Base-by-base conservation (phyloP, 2,329 filamentous ascomycete genomes). In the Fusarium drepaniforme region DNA sequence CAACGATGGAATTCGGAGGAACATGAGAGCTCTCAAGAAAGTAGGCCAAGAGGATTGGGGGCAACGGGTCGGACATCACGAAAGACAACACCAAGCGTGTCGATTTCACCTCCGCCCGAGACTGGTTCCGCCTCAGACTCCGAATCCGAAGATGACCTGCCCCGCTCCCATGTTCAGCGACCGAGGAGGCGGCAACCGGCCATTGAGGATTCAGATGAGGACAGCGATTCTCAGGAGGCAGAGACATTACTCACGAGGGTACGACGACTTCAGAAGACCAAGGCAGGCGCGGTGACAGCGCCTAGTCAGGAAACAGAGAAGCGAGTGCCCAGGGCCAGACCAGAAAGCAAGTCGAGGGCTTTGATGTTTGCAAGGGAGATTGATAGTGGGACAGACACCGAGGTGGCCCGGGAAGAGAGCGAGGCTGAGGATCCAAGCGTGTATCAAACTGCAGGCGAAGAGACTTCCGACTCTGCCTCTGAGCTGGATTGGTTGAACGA, bases 1-100 rank as follows among this genome's bases (percentile, higher is more conserved):
- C 79, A 81, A 58, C 80, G 73, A 67, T 83, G 82, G 80, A 80
- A 74, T 58, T 74, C 74, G 1, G 75, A 78, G 23, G 72, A 79
- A 58, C 62, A 71, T 30, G 66, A 70, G 60, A 68, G 35, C 59
- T 35, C 70, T 15, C 68, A 21, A 25, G 40, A 42, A 12, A 62
- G n/a, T 15, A 70, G 60, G 12, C 7, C 71, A 38, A 66, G 13
- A 25, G 42, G 58, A 28, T 46, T 59, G 16, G 57, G 18, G 21
- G 57, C 51, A 16, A 63, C 57, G 38, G 66, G 51, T n/a, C 67
- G 62, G 46, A 28, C 56, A 60, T 67, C 51, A 38, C 57, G 42
- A 44, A 37, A 68, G 40, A 53, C 57, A 42, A 64, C 63, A 23
- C 56, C 56, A 46, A 66, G 16, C n/a, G 46, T 61, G 9, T 49